Evolutionary conservation across 352 stramenopile species (phyloP), one percentile per base, ranked within the genome.

Genomic region (Pythium volutum): DNA sequence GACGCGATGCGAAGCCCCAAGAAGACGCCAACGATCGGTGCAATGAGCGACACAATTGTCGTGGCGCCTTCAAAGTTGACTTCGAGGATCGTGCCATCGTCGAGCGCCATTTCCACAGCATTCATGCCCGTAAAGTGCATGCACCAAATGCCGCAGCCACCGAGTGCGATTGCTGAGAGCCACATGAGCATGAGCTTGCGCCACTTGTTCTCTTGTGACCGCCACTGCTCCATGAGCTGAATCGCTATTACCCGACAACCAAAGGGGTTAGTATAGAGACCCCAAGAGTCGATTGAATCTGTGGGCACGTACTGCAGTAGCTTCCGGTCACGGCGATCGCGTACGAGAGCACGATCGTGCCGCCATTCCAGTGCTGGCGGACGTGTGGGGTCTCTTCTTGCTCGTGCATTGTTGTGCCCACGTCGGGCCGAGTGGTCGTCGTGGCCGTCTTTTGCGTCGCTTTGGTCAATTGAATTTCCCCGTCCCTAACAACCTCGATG

Each of bases 81-180:
- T 5, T 65, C 50, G 20, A 90, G 66, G 0, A 77, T 48, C 12
- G 72, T 70, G 0, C 71, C 69, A 52, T 88, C 73, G 16, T 75
- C 62, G 26, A 83, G 67, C 0, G 42, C 60, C 55, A 90, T 59
- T 11, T 70, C 6, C 10, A 90, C 69, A 11, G 81, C 81, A 25
- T 76, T 79, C 81, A 90, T 90, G 20, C 81, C 81, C 4, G 79
- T 83, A 52, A 90, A 90, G 27, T 90, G 81, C 77, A 84, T 90
- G 62, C 66, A 77, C 81, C 81, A 90, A 54, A 90, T 90, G 14
- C 78, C 78, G 46, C 78, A 85, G 4, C 78, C 81, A n/a, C 80
- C 80, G n/a, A 89, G 67, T 3, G 72, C 61, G 43, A 86, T 23
- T 0, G 76, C 65, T 9, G 80, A 75, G 0, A 87, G 34, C 9